Conservation (phyloP, 164 flowering plant species). For the Hamamelis virginiana region DNA sequence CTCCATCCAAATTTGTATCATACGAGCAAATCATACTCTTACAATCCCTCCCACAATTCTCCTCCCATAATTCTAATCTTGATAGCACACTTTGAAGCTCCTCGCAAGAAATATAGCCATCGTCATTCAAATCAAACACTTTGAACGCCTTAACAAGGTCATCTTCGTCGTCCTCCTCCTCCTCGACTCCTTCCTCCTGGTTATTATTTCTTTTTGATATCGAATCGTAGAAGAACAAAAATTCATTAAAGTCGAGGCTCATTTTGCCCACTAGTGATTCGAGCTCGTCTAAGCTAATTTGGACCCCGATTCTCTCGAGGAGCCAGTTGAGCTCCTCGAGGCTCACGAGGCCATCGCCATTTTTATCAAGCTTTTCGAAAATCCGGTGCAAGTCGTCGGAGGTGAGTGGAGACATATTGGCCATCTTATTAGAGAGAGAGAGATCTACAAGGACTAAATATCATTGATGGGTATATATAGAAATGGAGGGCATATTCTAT, state of each 20-base stretch:
- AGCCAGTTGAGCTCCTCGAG: slow-evolving; percentile 48
- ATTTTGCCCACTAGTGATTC: slow-evolving; percentile 27
- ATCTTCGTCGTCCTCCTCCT: slow-evolving; percentile 13
- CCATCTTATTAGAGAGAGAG: too few relatives aligned
- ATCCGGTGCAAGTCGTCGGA: slow-evolving; percentile 35
- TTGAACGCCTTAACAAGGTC: slow-evolving; percentile 55
- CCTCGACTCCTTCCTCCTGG: background rate
- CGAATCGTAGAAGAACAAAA: slow-evolving; percentile 31
- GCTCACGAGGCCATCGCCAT: slow-evolving; percentile 46
- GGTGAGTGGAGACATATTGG: slow-evolving; percentile 34
- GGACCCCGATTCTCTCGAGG: slow-evolving; percentile 30
- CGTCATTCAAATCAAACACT: slow-evolving; percentile 69
- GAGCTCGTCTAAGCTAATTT: slow-evolving; percentile 31
- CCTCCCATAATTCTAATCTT: slow-evolving; percentile 53
- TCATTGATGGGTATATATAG: background rate
- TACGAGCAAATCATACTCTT: slow-evolving; percentile 35
- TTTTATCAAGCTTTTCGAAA: slow-evolving; percentile 45
- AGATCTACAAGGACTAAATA: too few relatives aligned
- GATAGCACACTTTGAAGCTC: slow-evolving; percentile 56
- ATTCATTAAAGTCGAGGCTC: slow-evolving; percentile 32
- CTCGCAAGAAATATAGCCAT: slow-evolving; percentile 65
- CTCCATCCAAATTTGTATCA: slow-evolving; percentile 49
- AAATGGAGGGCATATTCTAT: background rate
- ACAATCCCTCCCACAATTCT: slow-evolving; percentile 29
- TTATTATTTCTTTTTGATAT: slow-evolving; percentile 5